phyloP scores from a whole-genome alignment of 169 alveolate genomes.

The Plasmodium inui region DNA sequence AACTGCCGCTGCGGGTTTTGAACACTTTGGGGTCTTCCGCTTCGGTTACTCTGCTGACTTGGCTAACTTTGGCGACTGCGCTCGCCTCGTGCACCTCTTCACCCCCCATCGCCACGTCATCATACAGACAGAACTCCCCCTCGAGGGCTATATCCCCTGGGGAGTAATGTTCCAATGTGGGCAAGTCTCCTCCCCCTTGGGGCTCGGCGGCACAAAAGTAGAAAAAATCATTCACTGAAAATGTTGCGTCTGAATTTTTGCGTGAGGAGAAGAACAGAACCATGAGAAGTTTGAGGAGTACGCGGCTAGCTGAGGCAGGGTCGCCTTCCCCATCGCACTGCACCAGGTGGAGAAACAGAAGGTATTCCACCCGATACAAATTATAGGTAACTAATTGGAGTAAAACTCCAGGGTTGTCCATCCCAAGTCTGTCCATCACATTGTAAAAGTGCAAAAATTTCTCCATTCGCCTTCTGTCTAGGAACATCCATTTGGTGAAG shows the following conservation, averaged over 20 bases:
- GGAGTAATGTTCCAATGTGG: neutral
- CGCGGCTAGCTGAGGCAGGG: neutral
- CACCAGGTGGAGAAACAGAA: neutral
- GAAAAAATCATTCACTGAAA: neutral
- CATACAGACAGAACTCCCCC: neutral
- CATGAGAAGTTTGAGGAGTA: slow-evolving; percentile 10
- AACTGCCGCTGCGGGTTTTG: neutral
- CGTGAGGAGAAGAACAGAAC: neutral
- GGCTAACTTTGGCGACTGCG: neutral
- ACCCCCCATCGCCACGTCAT: neutral
- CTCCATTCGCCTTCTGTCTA: slow-evolving; percentile 1
- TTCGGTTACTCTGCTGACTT: neutral
- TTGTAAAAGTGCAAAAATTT: slow-evolving; percentile 26
- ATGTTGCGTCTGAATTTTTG: neutral
- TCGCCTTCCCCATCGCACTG: neutral
- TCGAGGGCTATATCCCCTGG: neutral
- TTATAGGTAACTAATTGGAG: slow-evolving; percentile 11
- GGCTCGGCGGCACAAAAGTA: neutral
- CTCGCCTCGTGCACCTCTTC: neutral
- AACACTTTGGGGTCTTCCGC: neutral
- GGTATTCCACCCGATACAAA: slow-evolving; percentile 2
- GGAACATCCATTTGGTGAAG: slow-evolving; percentile 20
- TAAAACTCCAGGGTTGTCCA: neutral
- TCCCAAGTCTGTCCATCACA: slow-evolving; percentile 3
- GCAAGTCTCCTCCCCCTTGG: neutral